Percentiles rank a stretch among this genome's conserved stretches.
These are phyloP conservation scores for Puya raimondii DNA, from an alignment of 176 grass and related monocot species.

Conservation along the genomic window DNA sequence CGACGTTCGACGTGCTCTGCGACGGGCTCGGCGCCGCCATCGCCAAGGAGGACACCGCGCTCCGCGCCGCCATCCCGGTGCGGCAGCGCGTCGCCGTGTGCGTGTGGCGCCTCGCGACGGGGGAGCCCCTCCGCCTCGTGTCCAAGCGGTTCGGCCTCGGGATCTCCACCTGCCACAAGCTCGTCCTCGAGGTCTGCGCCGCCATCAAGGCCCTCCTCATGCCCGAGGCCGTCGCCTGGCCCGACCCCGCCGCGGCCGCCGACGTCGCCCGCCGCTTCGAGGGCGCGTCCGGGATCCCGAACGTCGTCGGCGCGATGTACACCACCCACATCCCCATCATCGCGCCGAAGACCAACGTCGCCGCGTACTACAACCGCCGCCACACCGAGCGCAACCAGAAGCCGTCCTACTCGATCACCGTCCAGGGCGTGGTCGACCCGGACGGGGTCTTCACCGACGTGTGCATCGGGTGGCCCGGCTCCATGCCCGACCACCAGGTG, in stretches of 20 bases:
- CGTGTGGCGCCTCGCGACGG: conserved; percentile 74
- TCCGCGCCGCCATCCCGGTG: conserved; percentile 76
- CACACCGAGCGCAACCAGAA: conserved; percentile 80
- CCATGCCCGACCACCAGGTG: conserved; percentile 50
- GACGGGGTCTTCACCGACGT: conserved; percentile 72
- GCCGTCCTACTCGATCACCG: conserved; percentile 63
- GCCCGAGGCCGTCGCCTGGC: conserved; percentile 55
- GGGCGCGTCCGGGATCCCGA: conserved; percentile 41
- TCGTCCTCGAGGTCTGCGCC: conserved; percentile 75
- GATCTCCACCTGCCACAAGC: conserved; percentile 85
- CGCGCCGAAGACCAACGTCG: conserved; percentile 66
- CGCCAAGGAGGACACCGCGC: conserved; percentile 76
- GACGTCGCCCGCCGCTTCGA: conserved; percentile 24
- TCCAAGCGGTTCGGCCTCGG: conserved; percentile 75
- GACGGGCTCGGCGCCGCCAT: conserved; percentile 50
- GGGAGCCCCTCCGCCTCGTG: conserved; percentile 56
- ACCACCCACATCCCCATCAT: conserved; percentile 81
- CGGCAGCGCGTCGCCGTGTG: conserved; percentile 72
- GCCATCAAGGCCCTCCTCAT: conserved; percentile 57
- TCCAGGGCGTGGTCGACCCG: conserved; percentile 67
- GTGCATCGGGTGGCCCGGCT: conserved; percentile 56
- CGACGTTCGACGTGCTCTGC: conserved; percentile 62
- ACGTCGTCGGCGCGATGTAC: conserved; percentile 67
- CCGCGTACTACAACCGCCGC: conserved; percentile 67
- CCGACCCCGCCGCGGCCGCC: conserved; percentile 17